Evolutionary conservation across 345 rosid species (phyloP), one percentile per base, ranked within the genome.

Genomic region (Reutealis trisperma): DNA sequence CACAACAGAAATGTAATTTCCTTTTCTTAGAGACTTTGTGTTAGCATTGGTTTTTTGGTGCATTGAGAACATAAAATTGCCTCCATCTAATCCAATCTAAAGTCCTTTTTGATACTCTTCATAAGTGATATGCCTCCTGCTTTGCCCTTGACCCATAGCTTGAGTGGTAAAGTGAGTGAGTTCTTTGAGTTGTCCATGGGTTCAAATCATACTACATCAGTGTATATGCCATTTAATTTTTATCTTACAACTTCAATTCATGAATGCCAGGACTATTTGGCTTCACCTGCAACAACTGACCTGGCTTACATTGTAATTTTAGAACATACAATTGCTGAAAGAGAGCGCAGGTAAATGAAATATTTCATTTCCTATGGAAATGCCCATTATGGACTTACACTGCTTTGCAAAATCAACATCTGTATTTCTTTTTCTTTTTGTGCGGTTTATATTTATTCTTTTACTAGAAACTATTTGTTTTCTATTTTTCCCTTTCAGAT

Each of bases 241-340:
- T 52, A 64, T 70, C 67, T 84, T 73, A 73, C 61, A 59, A 15
- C 41, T 51, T 69, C 22, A 27, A 45, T 73, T 57, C 34, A 52
- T 70, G 58, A 75, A 79, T 84, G 85, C 80, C 89, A 96, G 99
- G 98, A 96, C 74, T 96, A 96, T 88, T 81, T 96, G 68, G 97
- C 98, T 65, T 76, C 87, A 66, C 82, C 95, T 68, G 76, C 88
- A 61, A 96, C 99, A 47, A 92, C 86, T 75, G 98, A 96, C 86
- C 81, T 90, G 82, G 91, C 99, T 14, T 96, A 91, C 77, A 70
- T 83, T 88, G 92, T 92, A 75, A 86, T 96, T 79, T 85, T 96
- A 77, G 99, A 93, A 75, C 98, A 94, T 85, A 89, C 99, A 44
- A 85, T 89, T 78, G 91, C 98, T 45, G 99, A 96, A 84, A 96